A percentile compares a stretch with the other conserved stretches of the same genome.
These are phyloP conservation scores for Cantharellus cinnabarinus DNA, from an alignment of 768 basidiomycete genomes.

Conservation along the genomic window DNA sequence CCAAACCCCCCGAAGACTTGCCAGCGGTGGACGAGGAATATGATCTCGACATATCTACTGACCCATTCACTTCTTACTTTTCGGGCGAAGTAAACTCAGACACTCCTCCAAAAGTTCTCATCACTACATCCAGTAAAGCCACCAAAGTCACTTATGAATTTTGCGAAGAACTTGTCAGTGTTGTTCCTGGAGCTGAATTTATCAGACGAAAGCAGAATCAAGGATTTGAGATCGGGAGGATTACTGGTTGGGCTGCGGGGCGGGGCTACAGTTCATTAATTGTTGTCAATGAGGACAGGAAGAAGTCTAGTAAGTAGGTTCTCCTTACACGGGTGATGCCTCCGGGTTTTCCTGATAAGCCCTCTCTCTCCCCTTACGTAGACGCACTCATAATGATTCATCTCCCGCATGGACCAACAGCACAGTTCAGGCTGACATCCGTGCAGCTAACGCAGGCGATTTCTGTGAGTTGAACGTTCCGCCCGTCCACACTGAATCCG, in stretches of 20 bases:
- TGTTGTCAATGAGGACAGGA: conserved; percentile 91
- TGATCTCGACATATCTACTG: conserved; percentile 46
- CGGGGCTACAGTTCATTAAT: conserved; percentile 74
- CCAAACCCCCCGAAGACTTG: conserved; percentile 3
- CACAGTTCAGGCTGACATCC: conserved; percentile 86
- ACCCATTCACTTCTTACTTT: conserved; percentile 65
- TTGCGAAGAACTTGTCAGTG: conserved; percentile 71
- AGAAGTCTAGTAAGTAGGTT: conserved; percentile 60
- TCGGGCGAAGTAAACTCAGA: conserved; percentile 21
- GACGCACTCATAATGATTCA: conserved; percentile 86
- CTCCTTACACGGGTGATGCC: conserved; percentile 4
- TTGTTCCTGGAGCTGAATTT: conserved; percentile 87
- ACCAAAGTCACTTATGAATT: conserved; percentile 82
- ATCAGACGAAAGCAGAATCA: conserved; percentile 71
- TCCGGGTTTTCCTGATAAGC: neutral
- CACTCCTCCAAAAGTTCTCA: conserved; percentile 66
- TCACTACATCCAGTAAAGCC: conserved; percentile 79
- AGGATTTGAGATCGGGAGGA: conserved; percentile 75
- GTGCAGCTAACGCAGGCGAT: conserved; percentile 73
- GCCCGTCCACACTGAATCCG: neutral
- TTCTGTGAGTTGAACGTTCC: conserved; percentile 31
- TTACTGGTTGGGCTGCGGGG: conserved; percentile 83
- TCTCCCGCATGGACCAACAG: conserved; percentile 81
- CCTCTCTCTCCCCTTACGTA: conserved; percentile 16
- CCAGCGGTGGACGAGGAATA: conserved; percentile 31